These are phyloP conservation scores for Ceratobasidium sp. DNA, from an alignment of 1,284 basidiomycete genomes.

Conservation along the genomic window DNA sequence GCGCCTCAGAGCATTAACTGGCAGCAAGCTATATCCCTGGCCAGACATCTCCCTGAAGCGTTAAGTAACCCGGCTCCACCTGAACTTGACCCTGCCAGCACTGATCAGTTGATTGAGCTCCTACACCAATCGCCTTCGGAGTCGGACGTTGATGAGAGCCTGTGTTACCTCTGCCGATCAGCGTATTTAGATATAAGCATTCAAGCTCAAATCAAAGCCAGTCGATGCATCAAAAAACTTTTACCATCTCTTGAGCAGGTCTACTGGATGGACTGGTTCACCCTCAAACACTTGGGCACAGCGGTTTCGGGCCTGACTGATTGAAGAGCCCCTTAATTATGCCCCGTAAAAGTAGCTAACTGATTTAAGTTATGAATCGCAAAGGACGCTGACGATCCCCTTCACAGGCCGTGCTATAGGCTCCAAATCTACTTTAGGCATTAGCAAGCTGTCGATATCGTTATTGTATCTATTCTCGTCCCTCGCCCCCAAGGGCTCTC, in stretches of 20 bases:
- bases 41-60: background rate
- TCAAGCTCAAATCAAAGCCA: constrained; percentile 19
- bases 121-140: constrained; percentile 5
- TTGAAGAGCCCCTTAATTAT: no score
- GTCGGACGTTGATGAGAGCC: background rate
- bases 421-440: no score
- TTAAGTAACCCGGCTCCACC: background rate
- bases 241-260: constrained; percentile 4
- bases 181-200: background rate
- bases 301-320: no score
- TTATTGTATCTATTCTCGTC: no score
- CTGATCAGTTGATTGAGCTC: constrained; percentile 6
- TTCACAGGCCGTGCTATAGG: no score
- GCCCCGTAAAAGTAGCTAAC: no score
- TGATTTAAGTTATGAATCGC: no score
- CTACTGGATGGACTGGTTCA: constrained; percentile 29
- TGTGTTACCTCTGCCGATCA: constrained; percentile 4
- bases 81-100: constrained; percentile 6
- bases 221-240: background rate
- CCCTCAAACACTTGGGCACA: constrained; percentile 5
- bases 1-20: constrained; percentile 13
- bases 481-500: no score
- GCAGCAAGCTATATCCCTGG: constrained; percentile 15
- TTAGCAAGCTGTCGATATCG: no score
- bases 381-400: no score